These are phyloP conservation scores for Clarireedia paspali DNA, from an alignment of 2,329 filamentous ascomycete genomes.

Conservation along the genomic window DNA sequence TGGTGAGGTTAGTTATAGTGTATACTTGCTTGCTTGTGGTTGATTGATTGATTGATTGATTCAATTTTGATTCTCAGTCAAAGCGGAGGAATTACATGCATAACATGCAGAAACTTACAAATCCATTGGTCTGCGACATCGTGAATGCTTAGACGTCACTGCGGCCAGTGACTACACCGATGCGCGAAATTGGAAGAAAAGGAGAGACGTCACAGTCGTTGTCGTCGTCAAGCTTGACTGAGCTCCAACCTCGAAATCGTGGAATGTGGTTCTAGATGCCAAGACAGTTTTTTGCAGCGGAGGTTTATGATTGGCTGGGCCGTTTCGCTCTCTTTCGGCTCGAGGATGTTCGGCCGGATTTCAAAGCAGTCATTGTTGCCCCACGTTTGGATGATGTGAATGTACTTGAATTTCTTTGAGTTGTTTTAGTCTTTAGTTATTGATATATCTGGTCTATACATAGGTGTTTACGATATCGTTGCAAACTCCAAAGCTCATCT, in stretches of 20 bases:
- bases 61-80: too few species aligned
- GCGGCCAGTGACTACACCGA: slow-evolving; percentile 13
- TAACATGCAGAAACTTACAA: slow-evolving; percentile 43
- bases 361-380: slow-evolving; percentile 20
- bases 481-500: not conserved
- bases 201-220: slow-evolving; percentile 2
- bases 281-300: slow-evolving; percentile 6
- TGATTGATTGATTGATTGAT: too few species aligned
- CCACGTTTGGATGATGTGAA: slow-evolving; percentile 2
- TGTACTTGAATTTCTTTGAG: not conserved
- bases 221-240: slow-evolving; percentile 1
- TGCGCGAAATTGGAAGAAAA: not conserved
- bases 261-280: slow-evolving; percentile 5
- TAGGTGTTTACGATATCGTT: not conserved
- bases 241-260: not conserved
- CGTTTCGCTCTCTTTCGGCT: not conserved
- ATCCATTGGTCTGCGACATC: slow-evolving; percentile 75
- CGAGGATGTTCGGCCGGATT: slow-evolving; percentile 15
- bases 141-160: slow-evolving; percentile 20
- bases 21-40: too few species aligned
- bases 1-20: not conserved
- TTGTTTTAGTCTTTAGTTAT: not conserved
- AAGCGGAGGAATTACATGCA: too few species aligned
- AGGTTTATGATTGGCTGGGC: slow-evolving; percentile 1
- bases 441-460: not conserved